Evolutionary conservation across 2,329 filamentous ascomycete species (phyloP).

Genomic region (Pezicula neosporulosa): DNA sequence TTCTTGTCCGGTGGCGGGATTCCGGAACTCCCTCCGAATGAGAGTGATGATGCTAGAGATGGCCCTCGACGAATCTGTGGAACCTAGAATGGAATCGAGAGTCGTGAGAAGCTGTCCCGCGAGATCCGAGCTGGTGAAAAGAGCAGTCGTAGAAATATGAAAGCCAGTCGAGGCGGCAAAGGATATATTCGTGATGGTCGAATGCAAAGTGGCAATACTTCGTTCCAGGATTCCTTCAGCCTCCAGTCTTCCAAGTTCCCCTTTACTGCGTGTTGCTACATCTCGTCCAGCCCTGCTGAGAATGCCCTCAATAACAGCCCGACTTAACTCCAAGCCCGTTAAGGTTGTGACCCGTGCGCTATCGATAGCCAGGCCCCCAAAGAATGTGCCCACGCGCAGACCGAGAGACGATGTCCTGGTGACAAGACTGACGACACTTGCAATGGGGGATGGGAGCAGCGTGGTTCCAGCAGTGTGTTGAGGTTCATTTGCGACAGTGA

Average conservation of each 20-base stretch:
- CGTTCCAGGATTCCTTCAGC: slow-evolving; percentile 54
- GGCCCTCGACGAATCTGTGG: slow-evolving; percentile 65
- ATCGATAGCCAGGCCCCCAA: slow-evolving; percentile 32
- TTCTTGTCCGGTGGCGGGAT: slow-evolving; percentile 54
- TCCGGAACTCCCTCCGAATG: slow-evolving; percentile 60
- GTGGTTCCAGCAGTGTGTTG: slow-evolving; percentile 32
- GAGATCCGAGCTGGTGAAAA: slow-evolving; percentile 51
- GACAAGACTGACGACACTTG: slow-evolving; percentile 56
- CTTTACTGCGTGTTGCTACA: slow-evolving; percentile 26
- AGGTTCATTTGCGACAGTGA: neutral
- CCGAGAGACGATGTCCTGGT: slow-evolving; percentile 55
- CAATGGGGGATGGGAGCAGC: slow-evolving; percentile 54
- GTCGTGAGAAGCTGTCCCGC: slow-evolving; percentile 56
- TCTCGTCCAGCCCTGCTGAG: slow-evolving; percentile 32
- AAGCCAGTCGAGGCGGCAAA: slow-evolving; percentile 62
- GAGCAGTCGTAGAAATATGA: slow-evolving; percentile 51
- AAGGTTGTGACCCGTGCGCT: slow-evolving; percentile 33
- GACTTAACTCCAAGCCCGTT: slow-evolving; percentile 32
- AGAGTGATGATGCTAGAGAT: slow-evolving; percentile 65
- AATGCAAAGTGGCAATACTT: slow-evolving; percentile 53
- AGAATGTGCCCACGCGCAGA: slow-evolving; percentile 32
- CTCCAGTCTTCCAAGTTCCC: slow-evolving; percentile 44
- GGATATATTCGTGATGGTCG: slow-evolving; percentile 53
- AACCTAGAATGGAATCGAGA: slow-evolving; percentile 62
- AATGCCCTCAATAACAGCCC: slow-evolving; percentile 33